These are phyloP conservation scores for Beauveria scarabaeidicola DNA, from an alignment of 2,329 filamentous ascomycete species.

Conservation along the genomic window DNA sequence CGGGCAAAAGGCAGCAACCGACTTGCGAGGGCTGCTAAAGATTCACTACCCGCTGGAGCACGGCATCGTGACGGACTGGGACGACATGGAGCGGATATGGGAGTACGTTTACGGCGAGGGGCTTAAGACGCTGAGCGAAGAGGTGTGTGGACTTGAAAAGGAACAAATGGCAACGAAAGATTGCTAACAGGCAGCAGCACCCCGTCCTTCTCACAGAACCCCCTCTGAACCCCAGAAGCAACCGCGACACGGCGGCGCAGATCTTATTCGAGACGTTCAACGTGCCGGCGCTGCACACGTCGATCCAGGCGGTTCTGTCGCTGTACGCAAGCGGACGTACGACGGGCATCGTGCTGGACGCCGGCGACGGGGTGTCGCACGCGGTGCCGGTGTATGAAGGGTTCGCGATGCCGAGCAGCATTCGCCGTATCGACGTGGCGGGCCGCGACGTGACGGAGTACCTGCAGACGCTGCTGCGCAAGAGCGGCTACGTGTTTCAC, in stretches of 20 bases:
- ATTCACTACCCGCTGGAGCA: slow-evolving; percentile 94
- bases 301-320: slow-evolving; percentile 92
- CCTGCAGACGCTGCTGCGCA: slow-evolving; percentile 81
- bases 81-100: slow-evolving; percentile 99
- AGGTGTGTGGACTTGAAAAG: slow-evolving; percentile 44
- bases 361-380: slow-evolving; percentile 93
- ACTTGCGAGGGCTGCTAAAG: slow-evolving; percentile 86
- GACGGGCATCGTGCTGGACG: slow-evolving; percentile 90
- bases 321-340: slow-evolving; percentile 93
- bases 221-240: slow-evolving; percentile 87
- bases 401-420: slow-evolving; percentile 92
- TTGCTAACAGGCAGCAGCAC: slow-evolving; percentile 46
- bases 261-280: slow-evolving; percentile 99
- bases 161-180: slow-evolving; percentile 5
- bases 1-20: slow-evolving; percentile 77
- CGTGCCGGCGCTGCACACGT: slow-evolving; percentile 90
- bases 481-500: slow-evolving; percentile 90
- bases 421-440: slow-evolving; percentile 90
- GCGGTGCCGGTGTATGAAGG: slow-evolving; percentile 97
- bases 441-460: slow-evolving; percentile 95
- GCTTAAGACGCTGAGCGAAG: slow-evolving; percentile 92
- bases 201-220: slow-evolving; percentile 94
- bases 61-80: slow-evolving; percentile 98
- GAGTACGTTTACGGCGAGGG: slow-evolving; percentile 95
- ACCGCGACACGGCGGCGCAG: slow-evolving; percentile 92